Conservation (phyloP, 1,284 basidiomycete genomes). For the Leccinum huronense region DNA sequence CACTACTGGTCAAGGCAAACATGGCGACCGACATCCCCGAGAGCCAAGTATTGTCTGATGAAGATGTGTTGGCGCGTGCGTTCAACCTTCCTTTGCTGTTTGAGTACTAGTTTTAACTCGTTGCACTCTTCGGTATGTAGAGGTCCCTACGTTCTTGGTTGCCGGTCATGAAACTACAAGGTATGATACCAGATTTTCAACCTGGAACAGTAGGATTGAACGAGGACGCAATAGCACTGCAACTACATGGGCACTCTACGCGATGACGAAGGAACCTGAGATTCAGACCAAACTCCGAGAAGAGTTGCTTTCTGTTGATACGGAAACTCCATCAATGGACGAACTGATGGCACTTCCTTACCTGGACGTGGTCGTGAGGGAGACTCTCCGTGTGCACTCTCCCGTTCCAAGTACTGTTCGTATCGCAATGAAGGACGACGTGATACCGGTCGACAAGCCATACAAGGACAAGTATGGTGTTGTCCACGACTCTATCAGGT, state of each 20-base stretch:
- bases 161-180: constrained; percentile 71
- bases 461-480: constrained; percentile 1
- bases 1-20: neutral
- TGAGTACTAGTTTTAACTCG: neutral
- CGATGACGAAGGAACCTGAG: neutral
- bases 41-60: neutral
- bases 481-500: constrained; percentile 1
- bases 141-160: constrained; percentile 41
- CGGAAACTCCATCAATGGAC: constrained; percentile 1
- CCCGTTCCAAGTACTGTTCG: constrained; percentile 1
- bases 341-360: constrained; percentile 2
- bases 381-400: constrained; percentile 3
- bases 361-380: constrained; percentile 6
- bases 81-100: neutral
- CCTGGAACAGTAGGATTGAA: neutral
- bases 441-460: neutral
- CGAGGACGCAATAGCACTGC: constrained; percentile 39
- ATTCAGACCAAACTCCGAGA: neutral
- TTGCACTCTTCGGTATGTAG: constrained; percentile 18
- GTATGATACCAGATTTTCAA: neutral
- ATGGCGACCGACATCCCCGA: constrained; percentile 7
- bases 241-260: constrained; percentile 55
- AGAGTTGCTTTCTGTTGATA: constrained; percentile 2
- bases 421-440: constrained; percentile 2
- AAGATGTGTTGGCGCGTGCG: constrained; percentile 3